Base-by-base conservation (phyloP, 805 yeast genomes). In the Pichia manshurica region DNA sequence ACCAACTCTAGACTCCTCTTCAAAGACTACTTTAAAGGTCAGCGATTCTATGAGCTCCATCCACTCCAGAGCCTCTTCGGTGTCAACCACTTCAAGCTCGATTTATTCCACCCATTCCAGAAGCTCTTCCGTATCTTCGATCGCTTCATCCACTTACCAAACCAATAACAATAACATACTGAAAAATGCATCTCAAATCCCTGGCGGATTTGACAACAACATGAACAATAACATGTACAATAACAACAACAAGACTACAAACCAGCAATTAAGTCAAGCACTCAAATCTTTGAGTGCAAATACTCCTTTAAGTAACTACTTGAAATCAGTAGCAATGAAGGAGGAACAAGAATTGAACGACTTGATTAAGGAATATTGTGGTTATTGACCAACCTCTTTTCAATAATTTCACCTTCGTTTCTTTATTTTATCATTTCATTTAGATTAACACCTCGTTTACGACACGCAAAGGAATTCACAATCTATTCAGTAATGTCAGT, bases 311-410 rank as follows among this genome's bases (percentile, higher is more conserved):
- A 54, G 52, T 39, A 54, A 57, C 29, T 55, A 61, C 46, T 57
- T 65, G 39, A 65, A 65, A 46, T 54, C 62, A 6, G 66, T 58
- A 34, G 68, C 68, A n/a, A 50, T 54, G 38, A 59, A 55, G 23
- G 69, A 65, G 52, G 67, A 65, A 44, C 62, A 58, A 49, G 65
- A 65, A 50, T 56, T 65, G 39, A 61, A 57, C 46, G 57, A 57
- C 28, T 50, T 65, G 34, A 62, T 65, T 55, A 65, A 62, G 57
- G 64, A 62, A 48, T 65, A 65, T 56, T 64, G 68, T 45, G 54
- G 63, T 43, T 42, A 42, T 47, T 47, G 34, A 47, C 32, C 33
- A 2, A 13, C 7, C 10, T 25, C 29, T 8, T 29, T 23, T 12
- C 25, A 23, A 8, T 13, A 28, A n/a, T 34, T 34, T 34, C 20